Conservation (phyloP, 352 stramenopile species). For the Pythium diclinum region DNA sequence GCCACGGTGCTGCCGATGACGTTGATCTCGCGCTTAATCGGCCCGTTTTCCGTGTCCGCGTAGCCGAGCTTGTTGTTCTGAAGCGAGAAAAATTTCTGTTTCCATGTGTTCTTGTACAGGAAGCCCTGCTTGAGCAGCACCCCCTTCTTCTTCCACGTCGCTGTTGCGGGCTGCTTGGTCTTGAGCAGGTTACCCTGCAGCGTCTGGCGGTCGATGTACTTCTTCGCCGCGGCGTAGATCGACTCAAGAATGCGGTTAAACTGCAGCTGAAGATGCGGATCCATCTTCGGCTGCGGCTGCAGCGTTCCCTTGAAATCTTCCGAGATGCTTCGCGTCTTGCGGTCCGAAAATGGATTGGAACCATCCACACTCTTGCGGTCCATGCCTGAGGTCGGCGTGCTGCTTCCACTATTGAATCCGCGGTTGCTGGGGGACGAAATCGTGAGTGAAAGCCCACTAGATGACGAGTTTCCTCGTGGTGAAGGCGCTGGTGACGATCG, state of each 20-base stretch:
- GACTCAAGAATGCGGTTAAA: constrained; percentile 83
- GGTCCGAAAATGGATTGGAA: constrained; percentile 40
- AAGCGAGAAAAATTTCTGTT: constrained; percentile 82
- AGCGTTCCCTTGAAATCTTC: constrained; percentile 73
- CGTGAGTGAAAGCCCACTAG: constrained; percentile 53
- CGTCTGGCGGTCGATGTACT: constrained; percentile 78
- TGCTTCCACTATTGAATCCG: constrained; percentile 57
- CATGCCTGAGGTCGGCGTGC: constrained; percentile 49
- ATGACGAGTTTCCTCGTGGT: constrained; percentile 30
- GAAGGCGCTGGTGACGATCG: constrained; percentile 59
- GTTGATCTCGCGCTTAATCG: constrained; percentile 87
- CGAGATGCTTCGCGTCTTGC: constrained; percentile 73
- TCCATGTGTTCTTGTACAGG: constrained; percentile 91
- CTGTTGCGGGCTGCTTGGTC: constrained; percentile 57
- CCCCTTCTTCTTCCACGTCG: constrained; percentile 90
- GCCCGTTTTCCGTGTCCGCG: constrained; percentile 67
- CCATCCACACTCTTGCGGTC: constrained; percentile 58
- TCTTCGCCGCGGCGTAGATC: constrained; percentile 81
- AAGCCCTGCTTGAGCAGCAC: constrained; percentile 85
- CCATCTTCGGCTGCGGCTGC: constrained; percentile 76
- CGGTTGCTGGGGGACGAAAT: constrained; percentile 76
- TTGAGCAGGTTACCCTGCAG: constrained; percentile 58
- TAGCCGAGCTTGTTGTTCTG: constrained; percentile 89
- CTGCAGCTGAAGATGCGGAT: constrained; percentile 77
- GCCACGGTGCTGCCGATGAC: constrained; percentile 76